Percentiles rank a stretch among this genome's conserved stretches.
Evolutionary conservation across 2,329 filamentous ascomycete genomes (phyloP).

Genomic region (Apiospora rasikravindrae): DNA sequence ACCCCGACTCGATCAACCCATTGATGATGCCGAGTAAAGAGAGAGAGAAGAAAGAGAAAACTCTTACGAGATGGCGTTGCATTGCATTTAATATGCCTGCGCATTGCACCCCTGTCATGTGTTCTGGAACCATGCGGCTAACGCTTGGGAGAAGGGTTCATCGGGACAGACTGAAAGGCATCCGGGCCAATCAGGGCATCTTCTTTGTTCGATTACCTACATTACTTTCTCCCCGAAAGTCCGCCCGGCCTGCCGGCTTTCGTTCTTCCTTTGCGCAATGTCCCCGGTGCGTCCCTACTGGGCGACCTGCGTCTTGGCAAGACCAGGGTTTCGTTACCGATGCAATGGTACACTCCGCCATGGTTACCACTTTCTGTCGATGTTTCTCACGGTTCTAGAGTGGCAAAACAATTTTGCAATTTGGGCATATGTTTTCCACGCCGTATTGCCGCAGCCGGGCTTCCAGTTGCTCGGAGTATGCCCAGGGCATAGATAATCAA

Average conservation of each 20-base stretch:
- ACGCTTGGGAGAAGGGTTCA: neutral
- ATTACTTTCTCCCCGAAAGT: neutral
- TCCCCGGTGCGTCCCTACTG: neutral
- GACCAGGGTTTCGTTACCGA: neutral
- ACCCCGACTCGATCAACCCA: neutral
- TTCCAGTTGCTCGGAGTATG: no score
- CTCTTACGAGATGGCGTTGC: neutral
- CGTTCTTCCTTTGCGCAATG: neutral
- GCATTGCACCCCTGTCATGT: neutral
- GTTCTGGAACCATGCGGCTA: neutral
- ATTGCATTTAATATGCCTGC: neutral
- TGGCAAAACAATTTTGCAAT: neutral
- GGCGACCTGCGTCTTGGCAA: slow-evolving; percentile 3
- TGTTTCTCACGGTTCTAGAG: neutral
- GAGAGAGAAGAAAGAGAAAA: neutral
- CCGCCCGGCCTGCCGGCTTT: neutral
- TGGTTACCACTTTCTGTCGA: neutral
- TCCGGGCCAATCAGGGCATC: neutral
- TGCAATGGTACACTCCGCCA: neutral
- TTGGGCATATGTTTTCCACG: neutral
- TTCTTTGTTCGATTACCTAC: neutral
- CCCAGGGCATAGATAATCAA: neutral
- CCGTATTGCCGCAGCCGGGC: neutral
- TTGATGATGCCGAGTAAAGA: neutral
- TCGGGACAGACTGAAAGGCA: neutral